Base-by-base conservation (phyloP, 78 protist genomes). In the Polysphondylium violaceum region DNA sequence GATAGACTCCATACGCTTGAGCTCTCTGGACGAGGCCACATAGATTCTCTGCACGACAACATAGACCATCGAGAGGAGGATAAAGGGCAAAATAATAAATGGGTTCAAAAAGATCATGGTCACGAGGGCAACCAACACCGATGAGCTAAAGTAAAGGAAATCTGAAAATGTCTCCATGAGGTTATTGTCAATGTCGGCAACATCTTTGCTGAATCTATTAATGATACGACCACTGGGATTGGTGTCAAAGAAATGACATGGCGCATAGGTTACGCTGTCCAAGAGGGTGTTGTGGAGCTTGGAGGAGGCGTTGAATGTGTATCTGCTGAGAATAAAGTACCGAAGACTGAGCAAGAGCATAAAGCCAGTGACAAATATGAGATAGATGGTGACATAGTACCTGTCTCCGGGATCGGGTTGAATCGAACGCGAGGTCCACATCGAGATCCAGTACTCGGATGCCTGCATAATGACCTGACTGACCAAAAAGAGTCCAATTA, bases 131-230 rank as follows among this genome's bases (percentile, higher is more conserved):
- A 61, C 60, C 11, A 87, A 7, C 12, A 63, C 44, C 21, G 23
- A 43, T 27, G 64, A 9, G 25, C 61, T 17, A 27, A 50, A n/a
- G 12, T 36, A 73, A 17, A 51, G 19, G 12, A 67, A 38, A 14
- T 19, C 14, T 44, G 38, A 36, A 0, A 90, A 1, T 2, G 58
- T 41, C 1, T 17, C 23, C 1, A 83, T 69, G 0, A 93, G 14
- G 0, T 19, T 0, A 31, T 19, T 51, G 58, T 96, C 97, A 12
- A 96, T 17, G 16, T n/a, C 47, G 60, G 56, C 56, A 2, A 73
- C 1, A 69, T 96, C 97, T 65, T 89, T 94, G 14, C 94, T 55
- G 96, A 99, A 98, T 31, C 99, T 94, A 94, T 97, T 98, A 43
- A 98, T 58, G 21, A 99, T 92, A 50, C 99, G 94, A 2, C 99